A percentile compares a stretch with the other conserved stretches of the same genome.
phyloP scores from a whole-genome alignment of 164 flowering plant genomes.

The Macadamia tetraphylla region DNA sequence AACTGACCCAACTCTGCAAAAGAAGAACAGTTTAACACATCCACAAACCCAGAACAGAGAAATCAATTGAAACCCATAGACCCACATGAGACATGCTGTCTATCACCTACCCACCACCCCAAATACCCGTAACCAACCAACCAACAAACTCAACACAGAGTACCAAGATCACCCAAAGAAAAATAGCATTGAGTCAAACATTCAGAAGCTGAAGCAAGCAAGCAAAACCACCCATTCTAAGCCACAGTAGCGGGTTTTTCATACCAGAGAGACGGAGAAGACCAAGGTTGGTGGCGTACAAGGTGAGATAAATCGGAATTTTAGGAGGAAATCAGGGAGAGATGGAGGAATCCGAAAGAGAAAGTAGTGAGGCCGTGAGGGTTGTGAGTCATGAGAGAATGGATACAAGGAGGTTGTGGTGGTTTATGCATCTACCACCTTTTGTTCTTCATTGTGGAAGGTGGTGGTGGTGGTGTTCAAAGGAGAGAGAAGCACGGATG shows the following conservation, averaged over 20 bases:
- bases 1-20: slow-evolving; percentile 6
- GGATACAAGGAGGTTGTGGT: slow-evolving; percentile 8
- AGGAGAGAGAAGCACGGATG: background rate
- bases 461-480: slow-evolving; percentile 15
- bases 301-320: slow-evolving; percentile 15
- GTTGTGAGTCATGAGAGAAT: slow-evolving; percentile 1
- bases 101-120: slow-evolving; percentile 1
- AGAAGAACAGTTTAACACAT: background rate
- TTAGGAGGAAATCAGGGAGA: slow-evolving; percentile 8
- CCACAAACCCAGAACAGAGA: slow-evolving; percentile 4
- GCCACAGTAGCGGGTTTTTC: slow-evolving; percentile 1
- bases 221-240: background rate
- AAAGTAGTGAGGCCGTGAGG: slow-evolving; percentile 20
- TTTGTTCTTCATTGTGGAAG: slow-evolving; percentile 23
- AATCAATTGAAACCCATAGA: slow-evolving; percentile 7
- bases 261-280: slow-evolving; percentile 16
- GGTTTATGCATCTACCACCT: slow-evolving; percentile 68
- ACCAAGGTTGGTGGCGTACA: slow-evolving; percentile 13
- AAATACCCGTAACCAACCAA: background rate
- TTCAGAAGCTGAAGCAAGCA: background rate
- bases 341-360: slow-evolving; percentile 7
- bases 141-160: background rate
- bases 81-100: slow-evolving; percentile 1
- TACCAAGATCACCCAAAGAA: slow-evolving; percentile 14
- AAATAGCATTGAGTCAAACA: slow-evolving; percentile 1